Conservation (phyloP, 441 rosid genomes). For the Adansonia madagascariensis region DNA sequence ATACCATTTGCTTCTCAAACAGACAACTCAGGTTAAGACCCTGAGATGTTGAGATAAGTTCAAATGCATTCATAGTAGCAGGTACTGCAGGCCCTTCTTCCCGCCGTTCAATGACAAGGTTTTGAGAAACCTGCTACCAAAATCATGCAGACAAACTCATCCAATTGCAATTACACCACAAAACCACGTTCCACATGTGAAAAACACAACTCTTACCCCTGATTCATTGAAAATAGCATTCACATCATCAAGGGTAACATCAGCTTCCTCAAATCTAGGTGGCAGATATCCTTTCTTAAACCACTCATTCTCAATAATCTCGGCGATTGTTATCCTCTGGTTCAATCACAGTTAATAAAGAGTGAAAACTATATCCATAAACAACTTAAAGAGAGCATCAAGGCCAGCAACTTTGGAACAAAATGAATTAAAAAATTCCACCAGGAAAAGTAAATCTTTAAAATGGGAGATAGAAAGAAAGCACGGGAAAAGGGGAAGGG, state of each 20-base stretch:
- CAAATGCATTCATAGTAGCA: slow-evolving; percentile 92
- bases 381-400: slow-evolving; percentile 13
- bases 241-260: slow-evolving; percentile 78
- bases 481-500: not conserved
- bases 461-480: slow-evolving; percentile 18
- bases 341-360: slow-evolving; percentile 34
- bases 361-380: slow-evolving; percentile 16
- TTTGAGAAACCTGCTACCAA: slow-evolving; percentile 54
- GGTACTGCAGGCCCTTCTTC: slow-evolving; percentile 71
- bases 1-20: slow-evolving; percentile 95
- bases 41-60: slow-evolving; percentile 93
- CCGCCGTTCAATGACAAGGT: slow-evolving; percentile 90
- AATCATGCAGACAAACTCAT: slow-evolving; percentile 28
- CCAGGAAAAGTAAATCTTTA: slow-evolving; percentile 3
- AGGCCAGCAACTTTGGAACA: slow-evolving; percentile 6
- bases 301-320: slow-evolving; percentile 92
- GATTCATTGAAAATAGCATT: slow-evolving; percentile 78
- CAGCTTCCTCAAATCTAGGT: slow-evolving; percentile 73
- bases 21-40: slow-evolving; percentile 92
- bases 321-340: slow-evolving; percentile 85
- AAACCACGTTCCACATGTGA: slow-evolving; percentile 8
- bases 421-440: not conserved
- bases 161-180: not conserved
- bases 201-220: slow-evolving; percentile 55
- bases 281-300: slow-evolving; percentile 95